phyloP scores from a whole-genome alignment of 257 asterid genomes.

The Solanum microdontum region DNA sequence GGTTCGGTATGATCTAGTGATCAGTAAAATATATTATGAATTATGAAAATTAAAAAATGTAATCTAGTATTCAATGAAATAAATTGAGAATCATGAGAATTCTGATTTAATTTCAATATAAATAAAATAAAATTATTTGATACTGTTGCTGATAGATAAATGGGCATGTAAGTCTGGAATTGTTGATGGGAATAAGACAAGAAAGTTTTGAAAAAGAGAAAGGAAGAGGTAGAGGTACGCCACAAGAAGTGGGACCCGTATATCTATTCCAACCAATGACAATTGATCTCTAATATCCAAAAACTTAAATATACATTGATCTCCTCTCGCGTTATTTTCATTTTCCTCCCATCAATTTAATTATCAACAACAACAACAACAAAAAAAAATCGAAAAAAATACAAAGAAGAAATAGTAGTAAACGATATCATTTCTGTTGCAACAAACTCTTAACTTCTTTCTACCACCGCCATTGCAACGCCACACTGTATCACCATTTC shows the following conservation, averaged over 20 bases:
- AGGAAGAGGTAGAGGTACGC: background rate
- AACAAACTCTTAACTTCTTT: conserved; percentile 7
- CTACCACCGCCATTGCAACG: background rate
- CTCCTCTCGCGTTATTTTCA: background rate
- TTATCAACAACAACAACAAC: background rate
- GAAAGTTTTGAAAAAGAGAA: background rate
- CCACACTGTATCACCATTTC: background rate
- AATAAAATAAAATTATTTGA: too few relatives aligned
- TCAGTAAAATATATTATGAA: fast-evolving
- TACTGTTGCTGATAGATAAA: background rate
- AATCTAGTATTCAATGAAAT: too few relatives aligned
- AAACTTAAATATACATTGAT: background rate
- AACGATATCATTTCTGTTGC: conserved; percentile 7
- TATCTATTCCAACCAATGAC: conserved; percentile 52
- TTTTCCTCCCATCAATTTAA: background rate
- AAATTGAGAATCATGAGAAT: too few relatives aligned
- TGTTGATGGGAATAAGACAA: background rate
- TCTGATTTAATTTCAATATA: too few relatives aligned
- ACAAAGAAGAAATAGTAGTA: background rate
- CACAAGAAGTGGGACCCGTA: conserved; percentile 40
- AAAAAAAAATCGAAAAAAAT: too few relatives aligned
- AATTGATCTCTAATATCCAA: conserved; percentile 10
- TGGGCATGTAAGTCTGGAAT: too few relatives aligned
- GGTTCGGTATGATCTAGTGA: background rate
- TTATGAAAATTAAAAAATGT: too few relatives aligned